phyloP scores from a whole-genome alignment of 768 basidiomycete species.

The Austroboletus eburneus region DNA sequence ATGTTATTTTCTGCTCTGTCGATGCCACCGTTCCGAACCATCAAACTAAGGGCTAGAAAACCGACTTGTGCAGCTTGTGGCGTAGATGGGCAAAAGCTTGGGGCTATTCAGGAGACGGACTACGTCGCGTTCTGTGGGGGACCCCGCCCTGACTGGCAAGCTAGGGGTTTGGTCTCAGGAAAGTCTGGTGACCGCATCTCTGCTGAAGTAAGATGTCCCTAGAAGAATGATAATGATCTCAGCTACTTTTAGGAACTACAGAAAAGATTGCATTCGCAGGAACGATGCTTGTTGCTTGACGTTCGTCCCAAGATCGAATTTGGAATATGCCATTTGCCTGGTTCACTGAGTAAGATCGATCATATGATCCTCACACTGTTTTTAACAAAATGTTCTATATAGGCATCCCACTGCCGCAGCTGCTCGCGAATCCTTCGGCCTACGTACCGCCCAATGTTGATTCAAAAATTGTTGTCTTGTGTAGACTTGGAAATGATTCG shows the following conservation, averaged over 20 bases:
- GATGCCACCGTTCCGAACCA: slow-evolving; percentile 68
- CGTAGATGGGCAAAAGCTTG: slow-evolving; percentile 37
- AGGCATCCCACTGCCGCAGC: slow-evolving; percentile 72
- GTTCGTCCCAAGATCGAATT: slow-evolving; percentile 78
- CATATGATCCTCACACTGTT: background rate
- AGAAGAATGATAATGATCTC: background rate
- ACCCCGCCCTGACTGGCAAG: slow-evolving; percentile 59
- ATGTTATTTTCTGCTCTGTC: slow-evolving; percentile 73
- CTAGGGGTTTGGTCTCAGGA: slow-evolving; percentile 45
- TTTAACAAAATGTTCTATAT: slow-evolving; percentile 3
- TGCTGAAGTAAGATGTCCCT: slow-evolving; percentile 35
- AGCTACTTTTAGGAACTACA: slow-evolving; percentile 45
- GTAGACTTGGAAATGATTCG: slow-evolving; percentile 91
- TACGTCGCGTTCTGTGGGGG: slow-evolving; percentile 90
- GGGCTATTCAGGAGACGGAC: slow-evolving; percentile 54
- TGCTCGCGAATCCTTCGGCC: slow-evolving; percentile 57
- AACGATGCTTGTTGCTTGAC: slow-evolving; percentile 53
- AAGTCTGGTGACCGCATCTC: slow-evolving; percentile 39
- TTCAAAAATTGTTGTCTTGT: slow-evolving; percentile 55
- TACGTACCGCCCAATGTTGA: slow-evolving; percentile 30
- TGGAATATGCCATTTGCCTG: slow-evolving; percentile 78
- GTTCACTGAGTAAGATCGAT: slow-evolving; percentile 58
- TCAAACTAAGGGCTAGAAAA: slow-evolving; percentile 75
- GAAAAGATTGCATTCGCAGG: slow-evolving; percentile 31
- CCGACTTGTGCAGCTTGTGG: slow-evolving; percentile 77